These are phyloP conservation scores for Sporisorium scitamineum DNA, from an alignment of 1,284 basidiomycete species.

Conservation along the genomic window DNA sequence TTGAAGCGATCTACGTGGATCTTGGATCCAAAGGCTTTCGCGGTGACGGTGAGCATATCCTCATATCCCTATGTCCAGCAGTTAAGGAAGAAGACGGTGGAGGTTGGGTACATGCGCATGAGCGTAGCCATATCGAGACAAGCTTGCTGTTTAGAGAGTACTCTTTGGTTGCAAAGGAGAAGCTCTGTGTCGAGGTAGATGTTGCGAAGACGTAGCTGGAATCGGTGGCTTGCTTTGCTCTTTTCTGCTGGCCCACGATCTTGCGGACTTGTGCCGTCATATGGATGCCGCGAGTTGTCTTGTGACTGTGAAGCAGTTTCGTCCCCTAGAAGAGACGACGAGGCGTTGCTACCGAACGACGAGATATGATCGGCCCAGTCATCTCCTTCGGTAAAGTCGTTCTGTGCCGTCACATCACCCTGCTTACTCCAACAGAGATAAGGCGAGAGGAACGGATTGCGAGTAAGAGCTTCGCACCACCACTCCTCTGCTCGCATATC, in stretches of 20 bases:
- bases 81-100: constrained; percentile 86
- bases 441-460: constrained; percentile 78
- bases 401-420: not conserved
- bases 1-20: constrained; percentile 93
- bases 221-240: not conserved
- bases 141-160: constrained; percentile 51
- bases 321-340: constrained; percentile 5
- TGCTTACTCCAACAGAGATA: constrained; percentile 73
- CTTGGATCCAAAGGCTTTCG: constrained; percentile 70
- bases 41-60: constrained; percentile 46
- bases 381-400: not conserved
- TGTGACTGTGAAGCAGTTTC: constrained; percentile 18
- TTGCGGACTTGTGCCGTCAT: not conserved
- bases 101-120: constrained; percentile 72
- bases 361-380: constrained; percentile 36
- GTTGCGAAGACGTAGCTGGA: constrained; percentile 74
- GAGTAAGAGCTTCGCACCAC: constrained; percentile 78
- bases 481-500: constrained; percentile 87
- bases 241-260: not conserved
- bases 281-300: not conserved
- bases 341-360: constrained; percentile 21
- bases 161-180: constrained; percentile 21
- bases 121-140: constrained; percentile 77
- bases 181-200: constrained; percentile 90
- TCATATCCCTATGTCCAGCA: constrained; percentile 86